A percentile compares a stretch with the other conserved stretches of the same genome.
Evolutionary conservation across 1,284 basidiomycete genomes (phyloP).

Genomic region (Moesziomyces antarcticus): DNA sequence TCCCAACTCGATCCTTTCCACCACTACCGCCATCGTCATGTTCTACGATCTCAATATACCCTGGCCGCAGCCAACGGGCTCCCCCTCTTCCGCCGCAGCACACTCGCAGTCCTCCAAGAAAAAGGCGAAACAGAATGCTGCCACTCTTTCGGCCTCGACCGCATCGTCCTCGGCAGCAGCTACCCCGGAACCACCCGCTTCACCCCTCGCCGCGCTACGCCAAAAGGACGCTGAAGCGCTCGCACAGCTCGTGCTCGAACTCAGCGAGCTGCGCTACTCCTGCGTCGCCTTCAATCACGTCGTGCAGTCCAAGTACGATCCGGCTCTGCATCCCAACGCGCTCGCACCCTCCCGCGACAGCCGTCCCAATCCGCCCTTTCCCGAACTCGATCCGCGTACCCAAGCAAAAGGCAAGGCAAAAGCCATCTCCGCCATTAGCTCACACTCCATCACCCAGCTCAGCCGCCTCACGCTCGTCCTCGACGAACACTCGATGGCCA

Average conservation of each 20-base stretch:
- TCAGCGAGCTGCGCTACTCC: constrained; percentile 52
- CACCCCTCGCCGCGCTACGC: constrained; percentile 20
- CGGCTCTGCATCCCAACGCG: constrained; percentile 38
- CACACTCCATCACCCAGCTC: constrained; percentile 52
- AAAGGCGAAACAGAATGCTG: constrained; percentile 33
- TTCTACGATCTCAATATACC: constrained; percentile 62
- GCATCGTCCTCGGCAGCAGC: constrained; percentile 19
- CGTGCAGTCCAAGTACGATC: constrained; percentile 53
- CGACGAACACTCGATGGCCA: constrained; percentile 59
- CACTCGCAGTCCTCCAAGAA: constrained; percentile 29
- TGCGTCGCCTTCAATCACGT: constrained; percentile 60
- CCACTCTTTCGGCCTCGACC: constrained; percentile 3
- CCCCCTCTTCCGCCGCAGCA: constrained; percentile 6
- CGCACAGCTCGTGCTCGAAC: constrained; percentile 39
- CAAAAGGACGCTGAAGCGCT: constrained; percentile 34
- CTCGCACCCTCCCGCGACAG: constrained; percentile 30
- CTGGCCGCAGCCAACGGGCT: constrained; percentile 41
- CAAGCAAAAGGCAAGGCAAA: constrained; percentile 22
- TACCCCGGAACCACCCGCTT: constrained; percentile 8
- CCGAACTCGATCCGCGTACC: constrained; percentile 56
- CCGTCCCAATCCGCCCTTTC: constrained; percentile 51
- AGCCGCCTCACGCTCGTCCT: constrained; percentile 64
- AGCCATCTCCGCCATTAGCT: neutral
- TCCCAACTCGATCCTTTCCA: neutral
- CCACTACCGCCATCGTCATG: constrained; percentile 20